Base-by-base conservation (phyloP, 352 stramenopile genomes). In the Globisporangium cederbergense region DNA sequence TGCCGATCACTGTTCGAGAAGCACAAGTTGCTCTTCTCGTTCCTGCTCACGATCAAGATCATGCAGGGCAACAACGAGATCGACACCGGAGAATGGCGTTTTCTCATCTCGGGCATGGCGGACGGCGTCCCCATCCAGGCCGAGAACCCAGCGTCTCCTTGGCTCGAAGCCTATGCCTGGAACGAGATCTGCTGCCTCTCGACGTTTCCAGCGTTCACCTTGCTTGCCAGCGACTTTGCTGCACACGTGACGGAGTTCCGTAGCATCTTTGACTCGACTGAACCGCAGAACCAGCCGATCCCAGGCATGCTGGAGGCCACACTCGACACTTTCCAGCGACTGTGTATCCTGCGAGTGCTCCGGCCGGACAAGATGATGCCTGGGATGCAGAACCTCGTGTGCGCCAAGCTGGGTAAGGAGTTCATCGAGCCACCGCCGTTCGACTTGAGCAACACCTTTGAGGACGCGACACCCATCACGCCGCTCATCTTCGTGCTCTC, bases 401-500 rank as follows among this genome's bases (percentile, higher is more conserved):
- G 74, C 9, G 74, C 78, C 16, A 88, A 96, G 50, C 78, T 98
- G 1, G 94, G 95, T 7, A 72, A 77, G 6, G 73, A 81, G 16
- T 98, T 98, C 50, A 97, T 97, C 18, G 91, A 98, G 73, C 90
- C 89, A 3, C 95, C 95, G 4, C 81, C 89, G 20, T 97, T 97
- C 38, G 89, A 95, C 58, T 79, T 98, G 59, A 88, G 83, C 34
- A 91, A 94, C 32, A 95, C 97, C 14, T 98, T 97, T 63, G 79
- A 81, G 8, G 93, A 98, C 58, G 89, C 96, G 22, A 95, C 83
- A 10, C 78, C 93, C 16, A 84, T 78, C 42, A 98, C 93, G 0
- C 94, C 94, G 1, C 81, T 97, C 20, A 98, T 98, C 38, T 98
- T 98, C 51, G 90, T 98, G 34, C 71, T 98, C 0, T 98, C 90